Evolutionary conservation across 352 stramenopile species (phyloP).

Genomic region (Phytopythium cucurbitacearum): DNA sequence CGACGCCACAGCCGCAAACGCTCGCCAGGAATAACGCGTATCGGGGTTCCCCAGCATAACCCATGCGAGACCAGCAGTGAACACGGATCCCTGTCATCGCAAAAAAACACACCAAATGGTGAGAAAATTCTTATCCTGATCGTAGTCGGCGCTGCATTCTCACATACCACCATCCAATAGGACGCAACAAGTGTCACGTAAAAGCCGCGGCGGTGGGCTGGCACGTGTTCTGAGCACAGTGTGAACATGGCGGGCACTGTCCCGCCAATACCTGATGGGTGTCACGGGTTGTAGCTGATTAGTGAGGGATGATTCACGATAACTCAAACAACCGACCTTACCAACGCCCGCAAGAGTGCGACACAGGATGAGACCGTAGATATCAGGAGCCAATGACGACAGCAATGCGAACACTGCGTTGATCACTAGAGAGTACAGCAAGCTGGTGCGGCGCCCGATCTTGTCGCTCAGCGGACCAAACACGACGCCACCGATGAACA

Average conservation of each 20-base stretch:
- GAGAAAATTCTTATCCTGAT: neutral
- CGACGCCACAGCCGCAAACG: conserved; percentile 70
- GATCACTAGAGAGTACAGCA: conserved; percentile 76
- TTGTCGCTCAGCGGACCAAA: conserved; percentile 74
- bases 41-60: conserved; percentile 58
- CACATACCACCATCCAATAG: conserved; percentile 88
- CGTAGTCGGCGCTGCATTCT: neutral
- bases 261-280: conserved; percentile 69
- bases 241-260: conserved; percentile 86
- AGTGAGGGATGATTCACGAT: neutral
- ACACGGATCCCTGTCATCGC: conserved; percentile 59
- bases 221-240: conserved; percentile 86
- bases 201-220: conserved; percentile 57
- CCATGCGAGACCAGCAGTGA: conserved; percentile 79
- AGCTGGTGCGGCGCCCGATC: conserved; percentile 62
- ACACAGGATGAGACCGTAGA: conserved; percentile 59
- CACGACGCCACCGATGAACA: conserved; percentile 84
- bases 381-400: conserved; percentile 66
- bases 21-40: conserved; percentile 53
- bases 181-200: conserved; percentile 86
- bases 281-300: neutral
- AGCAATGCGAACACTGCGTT: conserved; percentile 75
- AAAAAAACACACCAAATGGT: neutral
- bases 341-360: conserved; percentile 61
- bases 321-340: conserved; percentile 8